These are phyloP conservation scores for Elsinoe necatrix DNA, from an alignment of 2,329 filamentous ascomycete species.

Conservation along the genomic window DNA sequence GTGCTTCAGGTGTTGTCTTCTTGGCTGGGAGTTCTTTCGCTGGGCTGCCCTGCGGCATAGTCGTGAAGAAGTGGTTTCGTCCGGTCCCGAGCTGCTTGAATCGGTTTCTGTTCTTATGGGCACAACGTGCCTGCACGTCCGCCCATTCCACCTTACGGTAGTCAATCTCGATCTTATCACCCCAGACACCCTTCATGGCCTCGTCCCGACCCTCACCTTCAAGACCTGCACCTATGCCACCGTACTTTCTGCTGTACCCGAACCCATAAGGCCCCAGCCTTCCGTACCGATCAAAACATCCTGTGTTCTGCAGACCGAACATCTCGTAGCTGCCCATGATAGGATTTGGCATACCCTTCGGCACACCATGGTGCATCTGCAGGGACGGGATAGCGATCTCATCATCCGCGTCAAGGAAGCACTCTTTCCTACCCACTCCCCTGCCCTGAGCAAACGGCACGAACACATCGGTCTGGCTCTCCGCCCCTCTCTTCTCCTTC, in stretches of 20 bases:
- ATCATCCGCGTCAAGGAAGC: slow-evolving; percentile 64
- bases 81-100: slow-evolving; percentile 44
- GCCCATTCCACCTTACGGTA: slow-evolving; percentile 72
- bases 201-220: slow-evolving; percentile 72
- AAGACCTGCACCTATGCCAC: slow-evolving; percentile 77
- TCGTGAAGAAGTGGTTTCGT: slow-evolving; percentile 33
- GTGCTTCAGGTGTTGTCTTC: not conserved
- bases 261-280: slow-evolving; percentile 82
- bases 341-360: slow-evolving; percentile 74
- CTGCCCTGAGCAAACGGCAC: slow-evolving; percentile 50
- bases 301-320: slow-evolving; percentile 67
- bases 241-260: slow-evolving; percentile 70
- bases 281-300: slow-evolving; percentile 90
- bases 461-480: slow-evolving; percentile 48
- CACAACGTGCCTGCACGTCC: slow-evolving; percentile 65
- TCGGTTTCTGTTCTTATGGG: slow-evolving; percentile 58
- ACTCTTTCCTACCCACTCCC: slow-evolving; percentile 33
- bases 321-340: slow-evolving; percentile 80
- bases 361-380: slow-evolving; percentile 67
- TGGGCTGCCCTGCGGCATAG: slow-evolving; percentile 24
- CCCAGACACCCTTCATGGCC: slow-evolving; percentile 65
- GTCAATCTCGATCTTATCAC: slow-evolving; percentile 61
- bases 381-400: slow-evolving; percentile 60
- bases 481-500: slow-evolving; percentile 29
- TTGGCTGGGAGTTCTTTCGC: not conserved